A percentile compares a stretch with the other conserved stretches of the same genome.
Conservation (phyloP, 2,329 filamentous ascomycete genomes). For the Aspergillus transmontanensis region DNA sequence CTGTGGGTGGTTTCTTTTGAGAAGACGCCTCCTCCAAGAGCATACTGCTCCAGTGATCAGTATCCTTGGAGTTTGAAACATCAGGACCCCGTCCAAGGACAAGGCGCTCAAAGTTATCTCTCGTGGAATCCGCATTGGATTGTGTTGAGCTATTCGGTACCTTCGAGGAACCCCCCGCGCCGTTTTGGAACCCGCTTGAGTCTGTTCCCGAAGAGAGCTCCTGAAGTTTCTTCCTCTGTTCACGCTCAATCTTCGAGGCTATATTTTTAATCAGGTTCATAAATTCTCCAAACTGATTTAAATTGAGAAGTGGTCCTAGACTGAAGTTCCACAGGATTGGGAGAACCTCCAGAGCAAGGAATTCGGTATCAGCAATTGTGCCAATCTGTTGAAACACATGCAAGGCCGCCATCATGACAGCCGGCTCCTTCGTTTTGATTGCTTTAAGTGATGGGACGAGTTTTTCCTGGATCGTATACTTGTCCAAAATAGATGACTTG, state of each 20-base stretch:
- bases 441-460: constrained; percentile 85
- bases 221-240: constrained; percentile 85
- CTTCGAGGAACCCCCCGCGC: constrained; percentile 29
- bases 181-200: constrained; percentile 44
- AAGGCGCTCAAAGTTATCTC: constrained; percentile 83
- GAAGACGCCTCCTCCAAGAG: constrained; percentile 31
- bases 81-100: constrained; percentile 70
- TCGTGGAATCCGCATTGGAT: constrained; percentile 54
- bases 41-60: constrained; percentile 35
- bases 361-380: constrained; percentile 79
- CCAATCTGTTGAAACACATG: constrained; percentile 84
- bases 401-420: constrained; percentile 92
- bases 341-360: constrained; percentile 86
- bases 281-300: constrained; percentile 85
- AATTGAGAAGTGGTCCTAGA: constrained; percentile 82
- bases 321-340: constrained; percentile 91
- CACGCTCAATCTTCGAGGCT: constrained; percentile 79
- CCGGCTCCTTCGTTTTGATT: constrained; percentile 97
- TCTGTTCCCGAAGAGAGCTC: constrained; percentile 70
- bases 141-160: constrained; percentile 32
- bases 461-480: constrained; percentile 98
- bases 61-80: constrained; percentile 36
- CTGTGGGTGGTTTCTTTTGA: constrained; percentile 22
- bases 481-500: constrained; percentile 82
- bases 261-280: constrained; percentile 85